Base-by-base conservation (phyloP, 73 alveolate species). In the Tetrahymena thermophila region DNA sequence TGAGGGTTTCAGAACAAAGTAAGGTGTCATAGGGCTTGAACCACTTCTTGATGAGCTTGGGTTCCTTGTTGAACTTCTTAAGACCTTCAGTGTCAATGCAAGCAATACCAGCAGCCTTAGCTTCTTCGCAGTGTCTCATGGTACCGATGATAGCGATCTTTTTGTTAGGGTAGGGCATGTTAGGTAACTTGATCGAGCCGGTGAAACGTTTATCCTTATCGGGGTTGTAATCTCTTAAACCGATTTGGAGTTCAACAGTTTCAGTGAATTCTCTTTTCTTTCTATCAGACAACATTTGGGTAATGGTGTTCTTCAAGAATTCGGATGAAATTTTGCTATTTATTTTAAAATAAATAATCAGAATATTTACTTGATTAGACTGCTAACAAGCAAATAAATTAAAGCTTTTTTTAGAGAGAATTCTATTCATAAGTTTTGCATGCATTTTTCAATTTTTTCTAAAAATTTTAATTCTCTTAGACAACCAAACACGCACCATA, bases 191-290 rank as follows among this genome's bases (percentile, higher is more conserved):
- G 98, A 99, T 98, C 94, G 99, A 96, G 93, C 99, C 99, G 15
- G 99, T 98, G 99, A 99, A 99, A 95, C 99, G 99, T 98, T 99
- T 99, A 98, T 99, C 99, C 96, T 99, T 99, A 96, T 99, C 98
- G 93, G 99, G 99, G 97, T 99, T 99, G 97, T 99, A 98, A 96
- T 99, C 99, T 99, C 99, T 99, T 96, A 99, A 99, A 94, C 99
- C 99, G 95, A 99, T 98, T 96, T 99, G 99, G 96, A 99, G 99
- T 94, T 99, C 99, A 94, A 98, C 97, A 37, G 99, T 98, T 97
- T 99, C 99, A 56, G 96, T 94, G 98, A 99, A 99, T 96, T 98
- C 98, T 94, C 99, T 98, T 95, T 97, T 95, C 98, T 99, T 98
- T 94, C 98, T 98, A 96, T 98, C 96, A 25, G 96, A 96, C 85